These are phyloP conservation scores for Arachnomyces sp. DNA, from an alignment of 2,329 filamentous ascomycete genomes.

Conservation along the genomic window DNA sequence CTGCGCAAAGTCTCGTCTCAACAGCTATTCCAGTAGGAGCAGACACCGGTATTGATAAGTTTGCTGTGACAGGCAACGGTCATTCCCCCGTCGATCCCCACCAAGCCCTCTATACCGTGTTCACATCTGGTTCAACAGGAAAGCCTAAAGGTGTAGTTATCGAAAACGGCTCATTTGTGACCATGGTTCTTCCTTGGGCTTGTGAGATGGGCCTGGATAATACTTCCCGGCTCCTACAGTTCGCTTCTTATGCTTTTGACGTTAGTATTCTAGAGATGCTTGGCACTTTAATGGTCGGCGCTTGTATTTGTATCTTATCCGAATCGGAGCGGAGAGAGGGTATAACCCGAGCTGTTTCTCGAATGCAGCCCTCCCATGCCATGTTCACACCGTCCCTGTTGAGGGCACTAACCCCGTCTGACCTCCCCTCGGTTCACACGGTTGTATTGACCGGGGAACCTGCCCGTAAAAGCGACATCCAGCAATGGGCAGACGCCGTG, in stretches of 20 bases:
- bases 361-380: slow-evolving; percentile 41
- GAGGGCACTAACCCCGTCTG: slow-evolving; percentile 18
- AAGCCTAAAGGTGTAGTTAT: slow-evolving; percentile 51
- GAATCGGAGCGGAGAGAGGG: slow-evolving; percentile 37
- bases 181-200: slow-evolving; percentile 42
- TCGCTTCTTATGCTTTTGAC: slow-evolving; percentile 40
- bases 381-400: slow-evolving; percentile 43
- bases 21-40: too few relatives aligned
- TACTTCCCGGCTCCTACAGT: slow-evolving; percentile 30
- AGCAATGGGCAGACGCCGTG: slow-evolving; percentile 17
- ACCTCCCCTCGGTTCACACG: slow-evolving; percentile 23
- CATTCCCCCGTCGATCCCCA: background rate
- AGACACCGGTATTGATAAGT: too few relatives aligned
- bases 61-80: too few relatives aligned
- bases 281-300: slow-evolving; percentile 29
- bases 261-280: slow-evolving; percentile 32
- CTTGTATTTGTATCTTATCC: slow-evolving; percentile 40
- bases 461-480: slow-evolving; percentile 24
- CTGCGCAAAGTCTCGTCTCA: too few relatives aligned
- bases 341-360: slow-evolving; percentile 20
- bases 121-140: slow-evolving; percentile 45
- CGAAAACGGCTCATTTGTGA: slow-evolving; percentile 48
- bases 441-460: slow-evolving; percentile 34
- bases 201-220: slow-evolving; percentile 38
- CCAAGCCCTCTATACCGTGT: slow-evolving; percentile 42